These are phyloP conservation scores for Candida saitoana DNA, from an alignment of 805 yeast species.

Conservation along the genomic window DNA sequence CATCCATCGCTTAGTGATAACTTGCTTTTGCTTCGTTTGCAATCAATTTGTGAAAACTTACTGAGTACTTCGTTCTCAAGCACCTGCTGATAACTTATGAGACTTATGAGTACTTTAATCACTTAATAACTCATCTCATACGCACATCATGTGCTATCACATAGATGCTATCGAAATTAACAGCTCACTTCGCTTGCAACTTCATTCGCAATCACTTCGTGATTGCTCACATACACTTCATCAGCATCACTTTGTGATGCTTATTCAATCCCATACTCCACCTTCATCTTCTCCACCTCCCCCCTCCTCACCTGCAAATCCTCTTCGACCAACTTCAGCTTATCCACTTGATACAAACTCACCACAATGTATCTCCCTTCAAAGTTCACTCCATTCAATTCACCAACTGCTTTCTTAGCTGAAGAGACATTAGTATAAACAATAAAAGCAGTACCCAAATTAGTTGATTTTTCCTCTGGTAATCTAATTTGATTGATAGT, in stretches of 20 bases:
- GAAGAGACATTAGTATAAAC: constrained; percentile 46
- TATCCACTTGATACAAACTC: constrained; percentile 43
- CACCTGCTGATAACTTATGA: too few relatives aligned
- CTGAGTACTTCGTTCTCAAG: too few relatives aligned
- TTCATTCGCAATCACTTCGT: neutral
- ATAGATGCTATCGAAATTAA: too few relatives aligned
- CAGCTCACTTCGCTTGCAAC: too few relatives aligned
- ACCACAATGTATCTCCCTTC: constrained; percentile 58
- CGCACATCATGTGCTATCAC: too few relatives aligned
- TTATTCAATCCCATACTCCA: neutral
- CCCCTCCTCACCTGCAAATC: constrained; percentile 21
- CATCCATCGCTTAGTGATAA: too few relatives aligned
- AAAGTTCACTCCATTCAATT: constrained; percentile 56
- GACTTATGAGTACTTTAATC: too few relatives aligned
- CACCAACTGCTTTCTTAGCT: constrained; percentile 51
- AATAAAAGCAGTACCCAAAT: constrained; percentile 48
- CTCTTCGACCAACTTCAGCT: constrained; percentile 21
- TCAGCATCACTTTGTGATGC: neutral
- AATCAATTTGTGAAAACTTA: too few relatives aligned
- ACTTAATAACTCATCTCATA: too few relatives aligned
- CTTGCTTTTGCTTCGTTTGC: too few relatives aligned
- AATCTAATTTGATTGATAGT: constrained; percentile 51
- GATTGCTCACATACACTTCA: too few relatives aligned
- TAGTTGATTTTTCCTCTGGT: constrained; percentile 11
- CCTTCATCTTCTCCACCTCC: constrained; percentile 22